Percentiles rank a stretch among this genome's conserved stretches.
phyloP scores from a whole-genome alignment of 345 rosid species.

The Laguncularia racemosa region DNA sequence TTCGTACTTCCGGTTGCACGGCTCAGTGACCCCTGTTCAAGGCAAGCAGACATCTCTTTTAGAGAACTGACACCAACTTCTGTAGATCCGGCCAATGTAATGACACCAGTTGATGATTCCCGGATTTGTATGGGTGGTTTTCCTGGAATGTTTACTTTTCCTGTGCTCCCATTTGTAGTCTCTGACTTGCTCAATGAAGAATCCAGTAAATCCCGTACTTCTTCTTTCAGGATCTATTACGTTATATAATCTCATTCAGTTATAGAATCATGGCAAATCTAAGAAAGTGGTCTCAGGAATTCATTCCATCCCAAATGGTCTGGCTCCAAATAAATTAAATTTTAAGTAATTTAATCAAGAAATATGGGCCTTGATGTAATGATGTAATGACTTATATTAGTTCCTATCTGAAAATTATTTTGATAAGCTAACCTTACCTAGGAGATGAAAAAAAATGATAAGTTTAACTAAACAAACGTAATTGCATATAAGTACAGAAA shows the following conservation, averaged over 20 bases:
- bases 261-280: neutral
- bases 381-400: too few relatives aligned
- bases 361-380: too few relatives aligned
- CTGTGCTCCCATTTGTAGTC: constrained; percentile 38
- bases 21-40: constrained; percentile 89
- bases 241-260: constrained; percentile 19
- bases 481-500: too few relatives aligned
- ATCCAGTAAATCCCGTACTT: constrained; percentile 92
- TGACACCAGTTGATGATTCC: constrained; percentile 92
- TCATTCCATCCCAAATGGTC: too few relatives aligned
- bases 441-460: too few relatives aligned
- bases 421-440: too few relatives aligned
- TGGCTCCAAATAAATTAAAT: too few relatives aligned
- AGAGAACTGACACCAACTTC: constrained; percentile 70
- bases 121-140: constrained; percentile 96
- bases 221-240: constrained; percentile 91
- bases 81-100: constrained; percentile 97
- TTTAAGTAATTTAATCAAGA: too few relatives aligned
- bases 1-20: constrained; percentile 98
- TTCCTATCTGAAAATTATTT: too few relatives aligned
- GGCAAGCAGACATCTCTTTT: constrained; percentile 91
- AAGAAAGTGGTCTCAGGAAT: neutral
- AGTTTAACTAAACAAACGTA: too few relatives aligned
- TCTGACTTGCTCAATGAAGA: constrained; percentile 54
- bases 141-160: constrained; percentile 61